Evolutionary conservation across 345 rosid genomes (phyloP).

Genomic region (Gossypium rotundifolium): DNA sequence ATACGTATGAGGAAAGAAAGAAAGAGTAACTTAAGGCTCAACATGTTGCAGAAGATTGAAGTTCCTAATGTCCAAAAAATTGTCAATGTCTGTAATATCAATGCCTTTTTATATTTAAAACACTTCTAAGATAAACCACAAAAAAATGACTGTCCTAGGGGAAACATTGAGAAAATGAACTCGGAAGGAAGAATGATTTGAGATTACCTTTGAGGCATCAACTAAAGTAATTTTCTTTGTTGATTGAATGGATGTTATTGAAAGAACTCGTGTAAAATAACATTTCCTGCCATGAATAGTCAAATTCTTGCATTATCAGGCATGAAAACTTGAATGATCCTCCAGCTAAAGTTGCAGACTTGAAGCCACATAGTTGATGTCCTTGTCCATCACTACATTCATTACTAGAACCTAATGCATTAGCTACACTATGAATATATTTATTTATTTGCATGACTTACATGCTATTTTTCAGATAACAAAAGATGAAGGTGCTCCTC

Average conservation of each 20-base stretch:
- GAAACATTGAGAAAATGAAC: not conserved
- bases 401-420: not conserved
- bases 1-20: not conserved
- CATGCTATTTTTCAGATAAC: not conserved
- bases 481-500: constrained; percentile 2
- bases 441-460: not conserved
- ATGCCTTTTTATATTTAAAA: not conserved
- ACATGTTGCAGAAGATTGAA: not conserved
- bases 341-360: not conserved
- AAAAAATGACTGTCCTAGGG: not conserved
- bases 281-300: not conserved
- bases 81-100: not conserved
- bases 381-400: not conserved
- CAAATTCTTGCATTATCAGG: not conserved
- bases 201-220: no score
- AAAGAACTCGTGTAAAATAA: not conserved
- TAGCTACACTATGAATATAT: not conserved
- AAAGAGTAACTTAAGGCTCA: not conserved
- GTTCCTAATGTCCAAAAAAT: not conserved
- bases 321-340: not conserved
- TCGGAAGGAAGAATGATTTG: no score
- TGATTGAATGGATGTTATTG: not conserved
- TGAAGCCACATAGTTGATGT: not conserved
- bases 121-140: no score
- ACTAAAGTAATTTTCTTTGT: no score